Evolutionary conservation across 2,329 filamentous ascomycete species (phyloP), one percentile per base, ranked within the genome.

Genomic region (Tolypocladium album): DNA sequence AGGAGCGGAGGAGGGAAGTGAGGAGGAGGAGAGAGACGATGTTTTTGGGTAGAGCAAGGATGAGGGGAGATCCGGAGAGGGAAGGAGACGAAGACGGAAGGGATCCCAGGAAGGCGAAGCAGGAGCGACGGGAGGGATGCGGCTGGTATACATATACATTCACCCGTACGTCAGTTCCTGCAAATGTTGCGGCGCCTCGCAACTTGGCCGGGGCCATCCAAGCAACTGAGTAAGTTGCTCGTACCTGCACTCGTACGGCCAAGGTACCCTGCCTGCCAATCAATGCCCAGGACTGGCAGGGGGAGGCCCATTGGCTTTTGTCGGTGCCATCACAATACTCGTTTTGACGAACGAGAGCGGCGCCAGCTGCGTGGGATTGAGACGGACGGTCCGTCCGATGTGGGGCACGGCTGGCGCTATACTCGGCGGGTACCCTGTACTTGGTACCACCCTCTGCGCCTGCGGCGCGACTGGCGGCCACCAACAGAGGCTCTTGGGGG

Each of bases 391-490:
- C 42, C 55, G 43, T 43, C 55, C 60, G 52, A 61, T 61, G 61
- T 62, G 61, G 61, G 57, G 59, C 40, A n/a, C 40, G 22, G 42
- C 59, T 56, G 59, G 53, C 27, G 15, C 56, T 38, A 57, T 62
- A 56, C 58, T 39, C 57, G 36, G 6, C 47, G 11, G 47, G 50
- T 43, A 52, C 50, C 27, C 47, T 27, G 47, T 31, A 50, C 47
- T 20, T 58, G 57, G 38, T 58, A 55, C 47, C 47, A 52, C 47
- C 24, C 20, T 5, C 17, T 34, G 47, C 47, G 47, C 45, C 45
- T 8, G 43, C 43, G 43, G 5, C 20, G 20, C 42, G 20, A 24
- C 22, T 45, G 22, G 45, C 45, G 45, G 15, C 45, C 22, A 31
- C 27, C 24, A 31, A 24, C 45, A 8, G 4, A 24, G 24, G 45